phyloP scores from a whole-genome alignment of 2,329 filamentous ascomycete species.

The Aspergillus candidus region DNA sequence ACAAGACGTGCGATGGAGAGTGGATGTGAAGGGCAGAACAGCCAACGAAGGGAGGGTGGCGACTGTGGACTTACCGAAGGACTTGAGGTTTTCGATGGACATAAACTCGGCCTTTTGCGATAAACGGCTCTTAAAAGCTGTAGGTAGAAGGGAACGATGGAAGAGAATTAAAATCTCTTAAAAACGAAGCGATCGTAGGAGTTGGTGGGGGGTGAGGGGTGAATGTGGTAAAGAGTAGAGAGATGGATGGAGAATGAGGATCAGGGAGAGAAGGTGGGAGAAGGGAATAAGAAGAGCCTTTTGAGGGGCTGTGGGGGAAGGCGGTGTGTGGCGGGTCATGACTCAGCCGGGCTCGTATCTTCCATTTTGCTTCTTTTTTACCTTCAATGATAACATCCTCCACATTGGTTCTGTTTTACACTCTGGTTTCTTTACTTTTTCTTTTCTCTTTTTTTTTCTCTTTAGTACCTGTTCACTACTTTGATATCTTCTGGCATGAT shows the following conservation, averaged over 20 bases:
- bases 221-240: slow-evolving; percentile 10
- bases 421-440: no score
- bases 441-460: no score
- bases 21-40: background rate
- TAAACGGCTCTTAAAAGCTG: slow-evolving; percentile 40
- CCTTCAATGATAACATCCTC: no score
- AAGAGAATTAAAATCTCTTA: slow-evolving; percentile 31
- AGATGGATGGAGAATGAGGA: slow-evolving; percentile 17
- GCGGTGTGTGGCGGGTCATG: slow-evolving; percentile 22
- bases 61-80: slow-evolving; percentile 65
- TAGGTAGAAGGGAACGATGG: slow-evolving; percentile 24
- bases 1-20: background rate
- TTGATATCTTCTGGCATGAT: no score
- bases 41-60: slow-evolving; percentile 21
- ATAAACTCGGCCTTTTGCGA: slow-evolving; percentile 78
- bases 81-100: slow-evolving; percentile 98
- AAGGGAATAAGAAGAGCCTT: slow-evolving; percentile 28
- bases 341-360: slow-evolving; percentile 20
- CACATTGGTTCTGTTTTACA: no score
- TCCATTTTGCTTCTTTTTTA: background rate
- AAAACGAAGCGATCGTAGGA: slow-evolving; percentile 18
- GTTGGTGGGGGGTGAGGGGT: slow-evolving; percentile 9
- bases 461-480: no score
- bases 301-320: slow-evolving; percentile 32
- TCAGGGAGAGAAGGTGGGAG: slow-evolving; percentile 24